Percentiles rank a stretch among this genome's conserved stretches.
Evolutionary conservation across 371 early-diverging fungal genomes (phyloP).

Genomic region (Paraphysoderma sedebokerense): DNA sequence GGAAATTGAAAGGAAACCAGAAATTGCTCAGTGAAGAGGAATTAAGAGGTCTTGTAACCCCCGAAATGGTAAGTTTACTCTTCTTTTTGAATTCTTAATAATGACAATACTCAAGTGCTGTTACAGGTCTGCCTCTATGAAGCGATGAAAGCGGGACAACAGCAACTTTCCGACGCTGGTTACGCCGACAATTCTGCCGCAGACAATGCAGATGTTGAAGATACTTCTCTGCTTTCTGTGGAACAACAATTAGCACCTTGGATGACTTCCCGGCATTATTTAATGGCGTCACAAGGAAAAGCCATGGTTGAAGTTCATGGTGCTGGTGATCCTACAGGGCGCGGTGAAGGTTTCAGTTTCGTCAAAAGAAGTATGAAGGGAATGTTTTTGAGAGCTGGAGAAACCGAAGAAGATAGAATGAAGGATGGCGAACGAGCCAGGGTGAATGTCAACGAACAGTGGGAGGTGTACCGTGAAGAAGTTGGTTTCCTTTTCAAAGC

Average conservation of each 20-base stretch:
- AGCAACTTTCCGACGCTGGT: constrained; percentile 87
- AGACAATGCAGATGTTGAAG: background rate
- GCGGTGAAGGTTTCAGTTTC: constrained; percentile 87
- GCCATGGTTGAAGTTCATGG: constrained; percentile 82
- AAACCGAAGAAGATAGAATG: constrained; percentile 61
- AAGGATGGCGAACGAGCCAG: background rate
- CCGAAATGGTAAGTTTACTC: constrained; percentile 66
- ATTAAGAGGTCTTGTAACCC: constrained; percentile 86
- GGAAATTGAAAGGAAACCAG: constrained; percentile 71
- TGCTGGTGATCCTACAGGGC: constrained; percentile 72
- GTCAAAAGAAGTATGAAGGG: constrained; percentile 39
- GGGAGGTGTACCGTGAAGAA: constrained; percentile 84
- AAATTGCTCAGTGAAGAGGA: constrained; percentile 86
- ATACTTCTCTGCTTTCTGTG: constrained; percentile 31
- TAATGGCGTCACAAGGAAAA: constrained; percentile 52
- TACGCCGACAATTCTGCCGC: constrained; percentile 33
- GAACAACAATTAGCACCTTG: constrained; percentile 94
- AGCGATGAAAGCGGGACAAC: constrained; percentile 91
- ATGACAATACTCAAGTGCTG: background rate
- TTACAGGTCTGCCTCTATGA: constrained; percentile 85
- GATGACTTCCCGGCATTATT: constrained; percentile 93
- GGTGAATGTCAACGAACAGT: constrained; percentile 80
- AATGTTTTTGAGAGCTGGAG: constrained; percentile 75
- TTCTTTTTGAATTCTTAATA: background rate
- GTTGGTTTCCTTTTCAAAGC: constrained; percentile 9